Evolutionary conservation across 768 basidiomycete species (phyloP).

Genomic region (Suillus paluster): DNA sequence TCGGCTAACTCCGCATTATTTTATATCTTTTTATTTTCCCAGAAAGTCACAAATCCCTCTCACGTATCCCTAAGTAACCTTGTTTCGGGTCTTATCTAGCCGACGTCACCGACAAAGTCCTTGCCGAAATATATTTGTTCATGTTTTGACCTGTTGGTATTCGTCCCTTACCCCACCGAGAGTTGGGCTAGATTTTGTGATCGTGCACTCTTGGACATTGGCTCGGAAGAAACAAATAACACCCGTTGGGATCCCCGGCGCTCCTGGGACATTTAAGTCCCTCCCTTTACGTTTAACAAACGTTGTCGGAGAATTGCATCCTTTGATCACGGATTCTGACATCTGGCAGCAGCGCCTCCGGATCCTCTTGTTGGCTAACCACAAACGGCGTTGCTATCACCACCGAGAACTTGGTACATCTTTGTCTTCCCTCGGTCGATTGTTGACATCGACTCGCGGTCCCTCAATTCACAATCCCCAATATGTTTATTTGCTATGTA

Average conservation of each 20-base stretch:
- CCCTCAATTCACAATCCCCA: neutral
- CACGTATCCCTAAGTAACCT: constrained; percentile 8
- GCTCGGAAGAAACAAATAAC: neutral
- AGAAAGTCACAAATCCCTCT: constrained; percentile 7
- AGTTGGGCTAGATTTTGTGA: too few relatives aligned
- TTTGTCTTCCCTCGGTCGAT: neutral
- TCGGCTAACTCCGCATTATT: constrained; percentile 33
- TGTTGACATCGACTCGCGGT: neutral
- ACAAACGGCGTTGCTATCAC: constrained; percentile 14
- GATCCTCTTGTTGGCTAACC: constrained; percentile 7
- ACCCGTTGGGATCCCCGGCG: neutral
- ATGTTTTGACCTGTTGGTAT: neutral
- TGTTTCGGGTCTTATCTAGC: constrained; percentile 31
- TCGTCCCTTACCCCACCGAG: neutral
- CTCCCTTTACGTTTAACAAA: neutral
- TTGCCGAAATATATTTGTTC: constrained; percentile 4
- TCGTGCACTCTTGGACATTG: too few relatives aligned
- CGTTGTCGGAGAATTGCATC: neutral
- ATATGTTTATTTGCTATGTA: neutral
- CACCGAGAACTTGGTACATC: constrained; percentile 4
- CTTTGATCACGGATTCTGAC: constrained; percentile 4
- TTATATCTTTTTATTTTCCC: constrained; percentile 16
- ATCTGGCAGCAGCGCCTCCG: constrained; percentile 1
- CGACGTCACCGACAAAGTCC: constrained; percentile 22
- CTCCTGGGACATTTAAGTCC: neutral